These are phyloP conservation scores for Penicillium sclerotiorum DNA, from an alignment of 2,329 filamentous ascomycete genomes.

Conservation along the genomic window DNA sequence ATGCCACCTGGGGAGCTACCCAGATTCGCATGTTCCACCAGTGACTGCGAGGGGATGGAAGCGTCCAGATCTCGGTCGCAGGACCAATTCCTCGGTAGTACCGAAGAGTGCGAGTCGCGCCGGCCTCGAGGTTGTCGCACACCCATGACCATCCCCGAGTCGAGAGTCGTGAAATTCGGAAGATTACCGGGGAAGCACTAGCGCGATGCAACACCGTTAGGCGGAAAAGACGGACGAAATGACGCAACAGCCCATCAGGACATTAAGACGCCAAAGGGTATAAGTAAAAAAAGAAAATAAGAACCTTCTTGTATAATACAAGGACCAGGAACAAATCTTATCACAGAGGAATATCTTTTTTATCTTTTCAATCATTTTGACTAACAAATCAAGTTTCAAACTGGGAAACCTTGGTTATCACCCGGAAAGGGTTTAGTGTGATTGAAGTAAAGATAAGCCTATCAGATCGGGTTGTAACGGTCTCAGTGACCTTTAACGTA, in stretches of 20 bases:
- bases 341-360: too few species aligned
- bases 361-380: too few species aligned
- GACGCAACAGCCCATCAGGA: slow-evolving; percentile 15
- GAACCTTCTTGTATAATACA: too few species aligned
- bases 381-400: too few species aligned
- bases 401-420: too few species aligned
- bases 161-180: slow-evolving; percentile 9
- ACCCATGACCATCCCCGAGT: slow-evolving; percentile 24
- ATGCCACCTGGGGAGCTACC: slow-evolving; percentile 31
- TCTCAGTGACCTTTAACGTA: too few species aligned
- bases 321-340: too few species aligned
- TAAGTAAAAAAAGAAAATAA: too few species aligned
- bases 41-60: slow-evolving; percentile 21
- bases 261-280: too few species aligned
- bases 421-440: too few species aligned
- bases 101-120: slow-evolving; percentile 32
- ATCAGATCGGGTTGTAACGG: too few species aligned
- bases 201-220: slow-evolving; percentile 23
- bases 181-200: slow-evolving; percentile 19
- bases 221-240: slow-evolving; percentile 11
- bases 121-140: slow-evolving; percentile 34
- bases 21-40: slow-evolving; percentile 32
- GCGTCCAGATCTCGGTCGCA: slow-evolving; percentile 24
- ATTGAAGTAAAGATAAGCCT: too few species aligned
- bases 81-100: slow-evolving; percentile 26